These are phyloP conservation scores for Xylariaceae sp. DNA, from an alignment of 2,329 filamentous ascomycete species.

Conservation along the genomic window DNA sequence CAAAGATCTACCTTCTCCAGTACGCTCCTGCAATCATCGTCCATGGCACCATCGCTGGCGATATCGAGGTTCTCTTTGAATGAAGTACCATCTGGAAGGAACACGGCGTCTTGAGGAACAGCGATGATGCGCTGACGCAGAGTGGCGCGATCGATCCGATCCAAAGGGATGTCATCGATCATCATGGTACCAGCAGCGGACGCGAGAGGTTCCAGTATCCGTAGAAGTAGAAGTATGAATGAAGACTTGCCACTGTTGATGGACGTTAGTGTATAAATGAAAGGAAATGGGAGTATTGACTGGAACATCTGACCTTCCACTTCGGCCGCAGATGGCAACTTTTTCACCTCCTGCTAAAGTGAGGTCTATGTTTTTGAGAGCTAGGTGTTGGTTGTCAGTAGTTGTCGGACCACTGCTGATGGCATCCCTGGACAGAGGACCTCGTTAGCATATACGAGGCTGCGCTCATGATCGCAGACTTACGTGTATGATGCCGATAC, in stretches of 20 bases:
- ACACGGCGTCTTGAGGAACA: slow-evolving; percentile 39
- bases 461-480: background rate
- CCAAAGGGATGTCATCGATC: slow-evolving; percentile 31
- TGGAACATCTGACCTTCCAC: slow-evolving; percentile 2
- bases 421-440: background rate
- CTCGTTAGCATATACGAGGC: slow-evolving; percentile 2
- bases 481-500: slow-evolving; percentile 26
- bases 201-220: slow-evolving; percentile 31
- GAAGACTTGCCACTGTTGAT: slow-evolving; percentile 37
- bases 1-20: slow-evolving; percentile 20
- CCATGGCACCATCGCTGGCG: slow-evolving; percentile 10
- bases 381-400: slow-evolving; percentile 13
- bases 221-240: slow-evolving; percentile 34
- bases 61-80: slow-evolving; percentile 32
- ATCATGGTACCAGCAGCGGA: slow-evolving; percentile 18
- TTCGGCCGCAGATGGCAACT: slow-evolving; percentile 6
- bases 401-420: background rate
- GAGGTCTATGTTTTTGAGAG: slow-evolving; percentile 14
- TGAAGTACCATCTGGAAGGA: slow-evolving; percentile 33
- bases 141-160: slow-evolving; percentile 26
- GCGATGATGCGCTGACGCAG: slow-evolving; percentile 36
- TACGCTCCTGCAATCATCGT: slow-evolving; percentile 20
- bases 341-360: slow-evolving; percentile 3
- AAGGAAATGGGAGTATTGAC: slow-evolving; percentile 25
- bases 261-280: slow-evolving; percentile 21